Percentiles rank a stretch among this genome's conserved stretches.
These are phyloP conservation scores for Citrullus mucosospermus DNA, from an alignment of 306 rosid species.

Conservation along the genomic window DNA sequence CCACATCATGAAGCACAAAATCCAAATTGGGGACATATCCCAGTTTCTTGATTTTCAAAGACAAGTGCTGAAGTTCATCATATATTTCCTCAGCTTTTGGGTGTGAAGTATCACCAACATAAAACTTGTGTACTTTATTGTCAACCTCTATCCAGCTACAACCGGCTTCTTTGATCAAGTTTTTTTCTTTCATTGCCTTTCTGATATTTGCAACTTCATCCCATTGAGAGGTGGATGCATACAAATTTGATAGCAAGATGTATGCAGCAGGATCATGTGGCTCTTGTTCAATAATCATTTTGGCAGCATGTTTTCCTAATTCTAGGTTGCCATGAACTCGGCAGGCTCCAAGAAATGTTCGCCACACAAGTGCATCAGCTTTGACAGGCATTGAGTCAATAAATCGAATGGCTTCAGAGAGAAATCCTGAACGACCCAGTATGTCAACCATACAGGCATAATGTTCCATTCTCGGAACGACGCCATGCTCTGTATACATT, in stretches of 20 bases:
- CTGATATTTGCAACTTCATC: slow-evolving; percentile 44
- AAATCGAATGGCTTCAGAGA: slow-evolving; percentile 38
- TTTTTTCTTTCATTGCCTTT: slow-evolving; percentile 38
- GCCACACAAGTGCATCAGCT: slow-evolving; percentile 54
- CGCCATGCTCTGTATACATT: slow-evolving; percentile 29
- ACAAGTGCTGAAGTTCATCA: slow-evolving; percentile 32
- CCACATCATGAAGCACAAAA: slow-evolving; percentile 62
- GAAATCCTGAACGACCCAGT: slow-evolving; percentile 53
- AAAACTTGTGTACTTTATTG: slow-evolving; percentile 42
- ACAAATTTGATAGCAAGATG: slow-evolving; percentile 47
- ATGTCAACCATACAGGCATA: slow-evolving; percentile 58
- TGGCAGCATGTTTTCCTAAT: slow-evolving; percentile 51
- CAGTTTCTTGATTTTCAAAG: slow-evolving; percentile 27
- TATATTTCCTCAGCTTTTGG: slow-evolving; percentile 41
- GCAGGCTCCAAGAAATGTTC: slow-evolving; percentile 58
- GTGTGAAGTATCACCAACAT: slow-evolving; percentile 56
- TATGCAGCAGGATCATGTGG: slow-evolving; percentile 49
- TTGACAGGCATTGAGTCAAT: slow-evolving; percentile 42
- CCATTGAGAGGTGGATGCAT: slow-evolving; percentile 43
- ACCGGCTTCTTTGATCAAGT: slow-evolving; percentile 43
- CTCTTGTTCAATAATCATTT: slow-evolving; percentile 44
- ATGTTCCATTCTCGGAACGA: slow-evolving; percentile 53
- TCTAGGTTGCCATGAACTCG: slow-evolving; percentile 39
- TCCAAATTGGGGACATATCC: slow-evolving; percentile 48
- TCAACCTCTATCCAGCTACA: slow-evolving; percentile 56